A percentile compares a stretch with the other conserved stretches of the same genome.
phyloP scores from a whole-genome alignment of 305 asterid species.

The Fraxinus floribunda region DNA sequence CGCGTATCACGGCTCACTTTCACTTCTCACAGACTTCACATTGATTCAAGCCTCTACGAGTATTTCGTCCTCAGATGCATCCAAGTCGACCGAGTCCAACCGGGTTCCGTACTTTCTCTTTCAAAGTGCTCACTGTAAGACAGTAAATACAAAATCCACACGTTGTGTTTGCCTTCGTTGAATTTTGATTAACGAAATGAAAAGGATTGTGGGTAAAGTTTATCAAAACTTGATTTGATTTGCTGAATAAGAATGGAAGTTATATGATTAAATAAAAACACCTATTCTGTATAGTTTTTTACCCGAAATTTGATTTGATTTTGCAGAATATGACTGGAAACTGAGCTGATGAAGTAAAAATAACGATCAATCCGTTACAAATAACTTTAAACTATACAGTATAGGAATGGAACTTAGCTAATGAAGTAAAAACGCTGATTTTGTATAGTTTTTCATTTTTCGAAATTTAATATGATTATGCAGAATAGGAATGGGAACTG shows the following conservation, averaged over 20 bases:
- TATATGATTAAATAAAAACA: background rate
- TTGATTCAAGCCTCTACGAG: conserved; percentile 56
- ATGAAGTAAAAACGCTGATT: too few relatives aligned
- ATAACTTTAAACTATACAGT: too few relatives aligned
- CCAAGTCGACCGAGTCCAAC: conserved; percentile 47
- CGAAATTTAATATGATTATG: too few relatives aligned
- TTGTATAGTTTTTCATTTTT: too few relatives aligned
- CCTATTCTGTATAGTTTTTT: background rate
- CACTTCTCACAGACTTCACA: conserved; percentile 37
- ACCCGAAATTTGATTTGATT: background rate
- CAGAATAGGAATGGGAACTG: too few relatives aligned
- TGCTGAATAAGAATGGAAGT: background rate
- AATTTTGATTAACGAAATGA: background rate
- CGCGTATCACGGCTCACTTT: conserved; percentile 40
- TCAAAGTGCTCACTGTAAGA: conserved; percentile 62
- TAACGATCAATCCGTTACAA: too few relatives aligned
- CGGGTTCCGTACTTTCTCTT: conserved; percentile 46
- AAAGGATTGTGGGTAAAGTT: background rate
- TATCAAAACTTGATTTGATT: background rate
- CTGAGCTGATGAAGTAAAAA: background rate
- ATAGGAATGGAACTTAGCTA: background rate
- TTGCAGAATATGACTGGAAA: background rate
- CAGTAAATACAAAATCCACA: background rate
- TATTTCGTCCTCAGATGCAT: conserved; percentile 49
- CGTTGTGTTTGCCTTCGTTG: background rate